Evolutionary conservation across 495 filamentous ascomycete genomes (phyloP), one percentile per base, ranked within the genome.

Genomic region (Penicillium lagena): DNA sequence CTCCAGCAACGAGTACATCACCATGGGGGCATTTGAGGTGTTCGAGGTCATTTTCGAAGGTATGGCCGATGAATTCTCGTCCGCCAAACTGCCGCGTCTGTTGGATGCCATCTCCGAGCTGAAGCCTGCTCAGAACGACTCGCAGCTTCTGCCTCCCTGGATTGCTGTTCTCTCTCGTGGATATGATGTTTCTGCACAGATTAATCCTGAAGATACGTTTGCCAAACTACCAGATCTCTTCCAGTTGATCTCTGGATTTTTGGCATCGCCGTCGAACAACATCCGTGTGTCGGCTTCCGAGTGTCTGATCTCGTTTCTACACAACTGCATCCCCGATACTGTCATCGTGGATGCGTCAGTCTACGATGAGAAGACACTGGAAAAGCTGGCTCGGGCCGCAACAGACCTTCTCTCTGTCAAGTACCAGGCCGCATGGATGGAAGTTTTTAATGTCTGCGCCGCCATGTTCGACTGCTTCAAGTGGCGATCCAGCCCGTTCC

Each of bases 21-120:
- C 87, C 37, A 89, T 95, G 82, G 82, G 87, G 13, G 89, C 91
- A 2, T 96, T 98, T 56, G 90, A 95, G 49, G 85, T 97, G 7
- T 97, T 98, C 57, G 94, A 97, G 69, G 83, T 90, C 55, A 90
- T 97, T 13, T 97, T 98, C 50, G 82, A 82, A 47, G 86, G 87
- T 12, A 87, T 97, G 81, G 83, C 84, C 8, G 85, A 89, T 53
- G 88, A 93, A 42, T 76, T 87, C 35, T 82, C 89, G 0, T 90
- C 88, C 2, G 77, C 86, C 1, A 98, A 97, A 65, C 76, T 98
- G 9, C 90, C 94, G 11, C 79, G 84, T 45, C 73, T 98, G 13
- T 70, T 98, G 51, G 89, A 94, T 29, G 81, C 81, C 12, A 95
- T 98, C 52, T 80, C 80, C 17, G 89, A 97, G 64, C 70, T 97